Evolutionary conservation across 805 yeast species (phyloP), one percentile per base, ranked within the genome.

Genomic region (Starmerella bombicola): DNA sequence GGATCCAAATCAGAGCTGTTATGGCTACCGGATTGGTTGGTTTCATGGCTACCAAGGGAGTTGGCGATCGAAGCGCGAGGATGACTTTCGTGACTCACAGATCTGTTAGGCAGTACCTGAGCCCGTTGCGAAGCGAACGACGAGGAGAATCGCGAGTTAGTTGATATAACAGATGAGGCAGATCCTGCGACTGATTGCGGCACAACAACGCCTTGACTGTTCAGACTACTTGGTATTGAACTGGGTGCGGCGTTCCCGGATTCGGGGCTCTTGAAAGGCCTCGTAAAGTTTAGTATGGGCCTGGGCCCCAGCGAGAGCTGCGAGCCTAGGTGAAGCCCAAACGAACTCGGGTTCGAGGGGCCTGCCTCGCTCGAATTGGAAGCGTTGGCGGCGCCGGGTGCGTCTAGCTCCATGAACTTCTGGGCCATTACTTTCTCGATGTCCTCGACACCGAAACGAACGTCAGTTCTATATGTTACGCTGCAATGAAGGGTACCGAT

Each of bases 381-480:
- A 35, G n/a, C 16, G 34, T 21, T 13, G 13, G 12, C 19, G 35
- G 30, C n/a, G 12, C 20, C 25, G 46, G 58, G 42, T 37, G 43
- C 7, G 53, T 74, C 81, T 51, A 72, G 57, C 34, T 62, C 62
- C 22, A 68, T 56, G 52, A 78, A 74, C 45, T 74, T 78, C 33
- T 68, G 68, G 5, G 81, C 71, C 20, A 78, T 58, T 4, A 76
- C 58, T 42, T 73, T 75, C 52, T 81, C 91, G 31, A 73, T 72
- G 50, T 78, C 84, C 46, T 69, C 73, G 9, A 84, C 63, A 30
- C 69, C 63, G 60, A 88, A 88, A 35, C 73, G 70, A 47, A 75
- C 68, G 55, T 84, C 79, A 30, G 66, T 69, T 42, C 98, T 69
- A 54, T 80, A 88, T 2, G 93, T 78, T 1, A 83, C 91, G 0